Evolutionary conservation across 176 grass and related monocot genomes (phyloP), one percentile per base, ranked within the genome.

Genomic region (Alopecurus myosuroides): DNA sequence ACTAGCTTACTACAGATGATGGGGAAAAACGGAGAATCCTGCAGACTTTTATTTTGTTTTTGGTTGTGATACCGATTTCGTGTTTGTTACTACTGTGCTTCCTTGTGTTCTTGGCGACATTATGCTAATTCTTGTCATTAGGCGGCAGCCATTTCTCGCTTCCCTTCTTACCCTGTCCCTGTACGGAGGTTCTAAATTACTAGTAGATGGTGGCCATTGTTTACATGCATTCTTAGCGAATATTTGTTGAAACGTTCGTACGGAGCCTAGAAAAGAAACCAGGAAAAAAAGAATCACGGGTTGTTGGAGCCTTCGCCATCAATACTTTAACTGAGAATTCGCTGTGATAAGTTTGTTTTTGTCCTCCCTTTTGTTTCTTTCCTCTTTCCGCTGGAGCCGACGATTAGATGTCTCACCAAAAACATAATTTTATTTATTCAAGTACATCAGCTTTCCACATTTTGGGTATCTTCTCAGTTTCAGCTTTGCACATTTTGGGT

Each of bases 381-480:
- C 14, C 29, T 37, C 31, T 73, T 73, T 88, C 71, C 13, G 62
- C 62, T 89, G 71, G 78, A 77, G 61, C 62, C 62, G 42, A 30
- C 72, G 83, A 89, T 82, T 86, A 71, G 63, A 89, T 89, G 78
- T 72, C 44, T 65, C 52, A 77, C 41, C 77, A 89, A 55, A 31
- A 70, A 20, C 74, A 70, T 4, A 11, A 37, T 45, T 78, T 7
- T 23, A 28, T 70, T 40, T 64, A 25, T 65, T 31, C 12, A 66
- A 66, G 35, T 22, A 4, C 75, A 26, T 55, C 25, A 10, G 5
- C 44, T 34, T 72, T 83, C 28, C 17, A 12, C 18, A 81, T 66
- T 83, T 46, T n/a, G 68, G 68, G 7, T 60, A 60, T 73, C 12
- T 42, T 18, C 39, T 74, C 81, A 13, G 20, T 53, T 74, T 31